Evolutionary conservation across 2,329 filamentous ascomycete species (phyloP).

Genomic region (Claviceps sp.): DNA sequence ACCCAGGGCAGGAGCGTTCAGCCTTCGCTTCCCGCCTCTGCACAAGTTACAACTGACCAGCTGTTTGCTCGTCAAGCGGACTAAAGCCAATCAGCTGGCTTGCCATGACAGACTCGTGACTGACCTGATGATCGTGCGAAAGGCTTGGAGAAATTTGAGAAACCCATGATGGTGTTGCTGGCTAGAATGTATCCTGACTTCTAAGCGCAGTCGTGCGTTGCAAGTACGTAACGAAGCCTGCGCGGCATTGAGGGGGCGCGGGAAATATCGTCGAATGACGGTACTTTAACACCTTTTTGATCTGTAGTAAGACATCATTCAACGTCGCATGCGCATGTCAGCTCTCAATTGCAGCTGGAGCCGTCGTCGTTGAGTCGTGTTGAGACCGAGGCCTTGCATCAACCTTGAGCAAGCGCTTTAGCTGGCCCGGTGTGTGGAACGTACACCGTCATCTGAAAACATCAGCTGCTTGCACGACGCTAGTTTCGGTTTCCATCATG

Average conservation of each 20-base stretch:
- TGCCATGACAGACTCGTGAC: not conserved
- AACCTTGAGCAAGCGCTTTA: not conserved
- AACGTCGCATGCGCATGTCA: too few relatives aligned
- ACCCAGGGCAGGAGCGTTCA: not conserved
- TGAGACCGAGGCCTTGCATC: not conserved
- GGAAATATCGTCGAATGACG: not conserved
- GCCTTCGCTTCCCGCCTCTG: not conserved
- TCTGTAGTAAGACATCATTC: too few relatives aligned
- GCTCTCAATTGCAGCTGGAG: too few relatives aligned
- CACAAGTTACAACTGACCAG: not conserved
- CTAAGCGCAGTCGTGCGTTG: not conserved
- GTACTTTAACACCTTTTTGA: too few relatives aligned
- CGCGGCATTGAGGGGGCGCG: not conserved
- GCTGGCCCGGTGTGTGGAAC: not conserved
- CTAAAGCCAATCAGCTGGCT: not conserved
- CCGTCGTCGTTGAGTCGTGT: too few relatives aligned
- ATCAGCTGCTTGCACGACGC: not conserved
- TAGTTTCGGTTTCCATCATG: not conserved
- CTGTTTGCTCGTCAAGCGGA: not conserved
- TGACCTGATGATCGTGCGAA: not conserved
- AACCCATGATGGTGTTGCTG: not conserved
- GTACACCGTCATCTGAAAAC: not conserved
- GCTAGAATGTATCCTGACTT: not conserved
- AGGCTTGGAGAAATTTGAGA: not conserved
- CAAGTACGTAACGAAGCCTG: not conserved